Conservation (phyloP, 2,329 filamentous ascomycete genomes). For the Lasiodiplodia sp. region DNA sequence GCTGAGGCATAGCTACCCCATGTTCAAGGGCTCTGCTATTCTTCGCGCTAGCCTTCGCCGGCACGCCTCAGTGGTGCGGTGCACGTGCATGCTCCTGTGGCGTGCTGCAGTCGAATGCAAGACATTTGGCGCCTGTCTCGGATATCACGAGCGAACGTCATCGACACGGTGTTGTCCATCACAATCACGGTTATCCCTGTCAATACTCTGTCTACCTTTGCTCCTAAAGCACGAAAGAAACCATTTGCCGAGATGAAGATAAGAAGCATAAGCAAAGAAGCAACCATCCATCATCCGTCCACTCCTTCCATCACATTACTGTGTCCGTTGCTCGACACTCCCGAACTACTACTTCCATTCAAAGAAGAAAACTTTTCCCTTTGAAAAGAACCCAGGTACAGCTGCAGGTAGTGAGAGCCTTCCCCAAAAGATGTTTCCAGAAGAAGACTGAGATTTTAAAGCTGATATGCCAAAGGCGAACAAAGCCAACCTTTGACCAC, state of each 20-base stretch:
- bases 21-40: too few species aligned
- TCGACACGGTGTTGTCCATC: background rate
- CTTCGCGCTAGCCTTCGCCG: too few species aligned
- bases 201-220: background rate
- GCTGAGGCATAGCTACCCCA: too few species aligned
- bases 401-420: background rate
- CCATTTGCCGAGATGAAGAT: constrained; percentile 11
- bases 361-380: background rate
- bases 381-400: background rate
- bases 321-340: constrained; percentile 10
- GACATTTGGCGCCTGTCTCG: background rate
- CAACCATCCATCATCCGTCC: constrained; percentile 14
- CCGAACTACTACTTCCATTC: background rate
- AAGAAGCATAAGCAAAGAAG: constrained; percentile 20
- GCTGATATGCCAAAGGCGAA: constrained; percentile 28
- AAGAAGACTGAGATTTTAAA: constrained; percentile 28
- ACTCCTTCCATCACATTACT: constrained; percentile 30
- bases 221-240: constrained; percentile 10
- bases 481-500: constrained; percentile 17
- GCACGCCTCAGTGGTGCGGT: background rate
- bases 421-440: constrained; percentile 20
- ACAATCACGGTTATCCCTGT: background rate
- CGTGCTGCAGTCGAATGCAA: background rate
- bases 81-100: background rate
- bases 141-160: constrained; percentile 4